A percentile compares a stretch with the other conserved stretches of the same genome.
Evolutionary conservation across 163 green algal genomes (phyloP).

Genomic region (Chloromonas sp.): DNA sequence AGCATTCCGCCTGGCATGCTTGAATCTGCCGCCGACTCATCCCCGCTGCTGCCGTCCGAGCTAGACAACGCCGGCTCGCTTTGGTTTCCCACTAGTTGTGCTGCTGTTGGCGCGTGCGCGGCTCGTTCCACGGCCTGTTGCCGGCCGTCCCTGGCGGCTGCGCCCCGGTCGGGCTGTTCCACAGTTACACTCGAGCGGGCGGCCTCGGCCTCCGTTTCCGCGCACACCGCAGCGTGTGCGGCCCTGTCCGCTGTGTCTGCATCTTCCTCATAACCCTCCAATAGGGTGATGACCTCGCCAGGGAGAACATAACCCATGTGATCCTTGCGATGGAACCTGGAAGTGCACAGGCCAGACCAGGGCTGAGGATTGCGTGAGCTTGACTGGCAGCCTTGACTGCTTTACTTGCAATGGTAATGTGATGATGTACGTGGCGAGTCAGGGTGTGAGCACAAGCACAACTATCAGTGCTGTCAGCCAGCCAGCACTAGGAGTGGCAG

Average conservation of each 20-base stretch:
- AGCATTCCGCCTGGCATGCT: too few relatives aligned
- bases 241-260: slow-evolving; percentile 5
- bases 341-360: neutral
- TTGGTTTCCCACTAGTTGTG: too few relatives aligned
- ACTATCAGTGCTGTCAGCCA: too few relatives aligned
- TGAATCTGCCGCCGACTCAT: too few relatives aligned
- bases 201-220: neutral
- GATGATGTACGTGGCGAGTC: too few relatives aligned
- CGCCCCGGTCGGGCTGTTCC: too few relatives aligned
- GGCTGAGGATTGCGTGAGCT: too few relatives aligned
- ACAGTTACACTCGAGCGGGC: neutral
- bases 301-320: slow-evolving; percentile 60
- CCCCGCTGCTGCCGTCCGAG: neutral
- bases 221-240: neutral
- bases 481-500: too few relatives aligned
- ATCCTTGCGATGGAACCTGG: slow-evolving; percentile 67
- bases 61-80: neutral
- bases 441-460: too few relatives aligned
- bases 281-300: slow-evolving; percentile 46
- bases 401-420: too few relatives aligned
- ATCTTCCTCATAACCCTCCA: slow-evolving; percentile 45
- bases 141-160: neutral
- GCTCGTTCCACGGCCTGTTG: neutral
- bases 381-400: too few relatives aligned
- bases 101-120: neutral